A percentile compares a stretch with the other conserved stretches of the same genome.
Conservation (phyloP, 768 basidiomycete genomes). For the Brasilioporus rufonigricans region DNA sequence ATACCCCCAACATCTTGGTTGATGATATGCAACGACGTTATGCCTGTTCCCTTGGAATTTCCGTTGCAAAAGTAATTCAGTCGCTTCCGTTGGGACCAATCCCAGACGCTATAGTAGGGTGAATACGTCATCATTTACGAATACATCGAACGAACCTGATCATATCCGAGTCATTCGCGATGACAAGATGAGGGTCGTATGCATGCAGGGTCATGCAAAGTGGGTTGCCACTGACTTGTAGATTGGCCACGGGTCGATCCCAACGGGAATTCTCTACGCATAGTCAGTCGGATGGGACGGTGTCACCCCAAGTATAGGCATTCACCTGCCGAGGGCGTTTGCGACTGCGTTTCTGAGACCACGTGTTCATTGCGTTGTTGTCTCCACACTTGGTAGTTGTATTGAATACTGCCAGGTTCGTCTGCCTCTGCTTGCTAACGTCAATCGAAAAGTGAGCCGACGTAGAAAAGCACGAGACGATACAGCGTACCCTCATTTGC, state of each 20-base stretch:
- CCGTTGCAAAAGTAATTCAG: conserved; percentile 88
- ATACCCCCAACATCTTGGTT: conserved; percentile 95
- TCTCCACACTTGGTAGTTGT: conserved; percentile 95
- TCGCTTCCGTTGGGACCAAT: conserved; percentile 82
- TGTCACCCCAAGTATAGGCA: neutral
- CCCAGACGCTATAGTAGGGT: conserved; percentile 69
- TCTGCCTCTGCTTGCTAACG: conserved; percentile 88
- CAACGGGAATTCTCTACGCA: conserved; percentile 58
- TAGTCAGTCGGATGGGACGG: neutral
- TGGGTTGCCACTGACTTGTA: conserved; percentile 60
- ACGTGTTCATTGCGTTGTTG: conserved; percentile 87
- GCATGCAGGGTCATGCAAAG: conserved; percentile 87
- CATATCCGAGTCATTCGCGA: conserved; percentile 83
- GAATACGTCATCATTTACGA: neutral
- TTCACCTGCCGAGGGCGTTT: conserved; percentile 75
- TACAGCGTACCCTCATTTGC: conserved; percentile 84
- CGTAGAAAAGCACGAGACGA: neutral
- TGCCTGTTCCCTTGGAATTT: conserved; percentile 74
- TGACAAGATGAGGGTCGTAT: conserved; percentile 83
- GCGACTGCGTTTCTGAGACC: conserved; percentile 61
- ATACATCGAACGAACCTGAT: conserved; percentile 57
- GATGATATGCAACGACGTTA: conserved; percentile 88
- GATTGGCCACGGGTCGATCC: conserved; percentile 68
- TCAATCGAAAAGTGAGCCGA: conserved; percentile 12
- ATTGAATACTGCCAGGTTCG: conserved; percentile 91